Percentiles rank a stretch among this genome's conserved stretches.
These are phyloP conservation scores for Corinectria fuckeliana DNA, from an alignment of 2,329 filamentous ascomycete species.

Conservation along the genomic window DNA sequence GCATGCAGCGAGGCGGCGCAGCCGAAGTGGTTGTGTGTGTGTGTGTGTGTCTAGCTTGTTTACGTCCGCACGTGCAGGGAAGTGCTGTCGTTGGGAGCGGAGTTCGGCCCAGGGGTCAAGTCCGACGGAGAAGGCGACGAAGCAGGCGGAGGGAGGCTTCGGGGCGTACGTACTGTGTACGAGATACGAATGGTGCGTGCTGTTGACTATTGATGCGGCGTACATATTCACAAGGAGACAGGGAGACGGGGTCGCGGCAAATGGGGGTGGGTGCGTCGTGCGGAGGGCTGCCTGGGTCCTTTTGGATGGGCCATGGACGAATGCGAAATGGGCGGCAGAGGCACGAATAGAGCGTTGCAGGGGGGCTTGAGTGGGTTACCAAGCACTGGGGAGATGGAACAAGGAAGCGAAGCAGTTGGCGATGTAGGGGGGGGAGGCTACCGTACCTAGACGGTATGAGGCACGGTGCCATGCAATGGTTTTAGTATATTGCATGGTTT, in stretches of 20 bases:
- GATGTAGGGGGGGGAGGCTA: background rate
- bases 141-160: background rate
- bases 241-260: too few species aligned
- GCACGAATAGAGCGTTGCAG: background rate
- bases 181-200: background rate
- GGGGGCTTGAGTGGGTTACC: conserved; percentile 15
- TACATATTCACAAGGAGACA: too few species aligned
- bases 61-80: background rate
- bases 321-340: background rate
- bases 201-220: too few species aligned
- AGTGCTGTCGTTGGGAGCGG: background rate
- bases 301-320: conserved; percentile 8
- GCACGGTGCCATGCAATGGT: background rate
- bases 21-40: background rate
- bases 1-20: conserved; percentile 12
- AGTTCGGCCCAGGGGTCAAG: background rate
- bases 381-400: conserved; percentile 9
- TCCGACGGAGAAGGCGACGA: background rate
- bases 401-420: conserved; percentile 1
- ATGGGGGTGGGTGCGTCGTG: too few species aligned
- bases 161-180: background rate
- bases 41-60: background rate
- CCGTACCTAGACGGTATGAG: background rate
- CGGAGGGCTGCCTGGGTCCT: background rate
- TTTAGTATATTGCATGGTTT: background rate